Conservation (phyloP, 129 eudicot genomes). For the Flaveria linearis region DNA sequence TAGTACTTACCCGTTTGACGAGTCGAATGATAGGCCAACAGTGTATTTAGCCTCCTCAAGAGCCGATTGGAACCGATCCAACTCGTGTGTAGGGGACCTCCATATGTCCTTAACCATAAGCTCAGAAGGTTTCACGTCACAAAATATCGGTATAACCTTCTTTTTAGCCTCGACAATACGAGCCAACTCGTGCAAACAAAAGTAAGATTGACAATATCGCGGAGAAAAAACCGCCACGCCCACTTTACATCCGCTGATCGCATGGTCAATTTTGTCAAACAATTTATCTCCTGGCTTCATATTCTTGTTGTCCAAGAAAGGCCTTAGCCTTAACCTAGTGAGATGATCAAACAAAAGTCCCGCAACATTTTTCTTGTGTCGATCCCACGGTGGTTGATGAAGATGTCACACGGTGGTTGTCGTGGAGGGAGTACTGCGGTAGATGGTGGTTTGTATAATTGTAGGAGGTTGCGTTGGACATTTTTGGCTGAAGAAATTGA, state of each 20-base stretch:
- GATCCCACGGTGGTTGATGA: slow-evolving; percentile 82
- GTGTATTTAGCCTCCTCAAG: slow-evolving; percentile 75
- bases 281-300: slow-evolving; percentile 85
- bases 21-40: slow-evolving; percentile 75
- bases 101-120: slow-evolving; percentile 52
- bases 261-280: slow-evolving; percentile 61
- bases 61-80: slow-evolving; percentile 55
- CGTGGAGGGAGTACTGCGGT: slow-evolving; percentile 3
- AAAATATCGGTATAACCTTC: slow-evolving; percentile 69
- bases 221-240: slow-evolving; percentile 82
- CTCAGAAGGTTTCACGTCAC: slow-evolving; percentile 82
- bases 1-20: slow-evolving; percentile 60
- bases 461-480: slow-evolving; percentile 40
- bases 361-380: slow-evolving; percentile 71
- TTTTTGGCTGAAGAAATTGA: slow-evolving; percentile 41
- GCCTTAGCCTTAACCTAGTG: slow-evolving; percentile 38
- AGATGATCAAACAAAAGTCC: slow-evolving; percentile 64
- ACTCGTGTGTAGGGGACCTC: slow-evolving; percentile 34
- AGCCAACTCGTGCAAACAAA: slow-evolving; percentile 77
- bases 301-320: slow-evolving; percentile 80
- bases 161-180: slow-evolving; percentile 64
- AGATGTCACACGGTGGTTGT: slow-evolving; percentile 59
- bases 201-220: slow-evolving; percentile 74
- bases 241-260: slow-evolving; percentile 50
- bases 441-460: slow-evolving; percentile 19